A percentile compares a stretch with the other conserved stretches of the same genome.
phyloP scores from a whole-genome alignment of 805 yeast species.

The Hanseniaspora valbyensis region DNA sequence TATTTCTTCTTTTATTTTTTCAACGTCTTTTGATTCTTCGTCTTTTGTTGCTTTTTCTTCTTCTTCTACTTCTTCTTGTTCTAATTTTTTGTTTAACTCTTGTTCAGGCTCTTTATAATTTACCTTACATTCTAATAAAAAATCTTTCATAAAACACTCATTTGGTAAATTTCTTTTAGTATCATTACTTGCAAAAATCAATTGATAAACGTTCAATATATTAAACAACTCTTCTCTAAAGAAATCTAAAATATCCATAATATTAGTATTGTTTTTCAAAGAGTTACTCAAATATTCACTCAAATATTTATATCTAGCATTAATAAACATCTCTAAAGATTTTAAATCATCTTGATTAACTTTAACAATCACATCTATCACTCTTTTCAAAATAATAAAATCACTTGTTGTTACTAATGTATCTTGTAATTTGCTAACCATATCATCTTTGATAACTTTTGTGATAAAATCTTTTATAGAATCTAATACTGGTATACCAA shows the following conservation, averaged over 20 bases:
- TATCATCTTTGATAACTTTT: conserved; percentile 33
- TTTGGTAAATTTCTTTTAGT: conserved; percentile 18
- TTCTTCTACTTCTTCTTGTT: conserved; percentile 7
- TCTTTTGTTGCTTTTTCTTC: conserved; percentile 5
- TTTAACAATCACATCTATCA: conserved; percentile 7
- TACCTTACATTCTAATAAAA: not conserved
- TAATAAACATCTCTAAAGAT: conserved; percentile 54
- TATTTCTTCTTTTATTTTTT: conserved; percentile 1
- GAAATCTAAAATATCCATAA: conserved; percentile 72
- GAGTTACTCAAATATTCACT: conserved; percentile 19
- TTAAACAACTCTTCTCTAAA: conserved; percentile 52
- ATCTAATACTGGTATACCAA: conserved; percentile 22
- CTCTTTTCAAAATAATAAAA: conserved; percentile 23
- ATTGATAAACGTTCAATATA: conserved; percentile 23
- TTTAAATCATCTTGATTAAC: conserved; percentile 52
- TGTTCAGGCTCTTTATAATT: conserved; percentile 21
- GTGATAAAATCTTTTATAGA: conserved; percentile 24
- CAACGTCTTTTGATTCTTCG: not conserved
- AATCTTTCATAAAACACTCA: conserved; percentile 9
- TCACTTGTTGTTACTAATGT: conserved; percentile 45
- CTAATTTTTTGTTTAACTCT: conserved; percentile 25
- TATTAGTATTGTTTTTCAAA: conserved; percentile 23
- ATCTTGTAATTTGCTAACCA: conserved; percentile 62
- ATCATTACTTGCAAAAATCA: conserved; percentile 18
- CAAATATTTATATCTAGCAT: conserved; percentile 41